A percentile compares a stretch with the other conserved stretches of the same genome.
Conservation (phyloP, 768 basidiomycete genomes). For the Mycena vitilis region DNA sequence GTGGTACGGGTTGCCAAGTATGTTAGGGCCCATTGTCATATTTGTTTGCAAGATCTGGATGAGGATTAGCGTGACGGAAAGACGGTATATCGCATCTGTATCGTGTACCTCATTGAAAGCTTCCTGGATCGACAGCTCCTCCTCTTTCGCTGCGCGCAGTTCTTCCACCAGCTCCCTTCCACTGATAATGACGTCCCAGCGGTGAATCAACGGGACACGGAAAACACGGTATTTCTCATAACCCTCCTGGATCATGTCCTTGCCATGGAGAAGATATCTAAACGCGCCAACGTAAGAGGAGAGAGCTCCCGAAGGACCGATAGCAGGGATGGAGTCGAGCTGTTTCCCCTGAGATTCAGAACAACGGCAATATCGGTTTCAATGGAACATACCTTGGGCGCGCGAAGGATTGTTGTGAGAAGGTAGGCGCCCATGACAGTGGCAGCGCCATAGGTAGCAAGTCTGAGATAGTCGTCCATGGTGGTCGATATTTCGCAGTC, state of each 20-base stretch:
- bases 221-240: slow-evolving; percentile 30
- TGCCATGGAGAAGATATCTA: slow-evolving; percentile 22
- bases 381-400: slow-evolving; percentile 7
- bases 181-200: slow-evolving; percentile 37
- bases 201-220: slow-evolving; percentile 34
- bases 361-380: not conserved
- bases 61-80: not conserved
- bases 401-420: not conserved
- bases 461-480: slow-evolving; percentile 24
- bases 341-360: not conserved
- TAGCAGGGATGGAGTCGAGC: slow-evolving; percentile 28
- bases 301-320: slow-evolving; percentile 32
- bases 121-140: slow-evolving; percentile 35
- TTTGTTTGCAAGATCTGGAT: slow-evolving; percentile 29
- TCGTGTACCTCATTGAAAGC: slow-evolving; percentile 32
- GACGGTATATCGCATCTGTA: not conserved
- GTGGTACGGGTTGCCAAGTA: slow-evolving; percentile 33
- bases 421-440: slow-evolving; percentile 13
- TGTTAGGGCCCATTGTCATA: slow-evolving; percentile 33
- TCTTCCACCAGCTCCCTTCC: slow-evolving; percentile 38
- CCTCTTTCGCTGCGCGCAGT: slow-evolving; percentile 37
- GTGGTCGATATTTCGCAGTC: not conserved
- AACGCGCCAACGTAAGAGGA: slow-evolving; percentile 27
- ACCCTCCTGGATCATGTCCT: slow-evolving; percentile 30
- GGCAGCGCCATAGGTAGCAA: slow-evolving; percentile 18